These are phyloP conservation scores for Arxiozyma bovina DNA, from an alignment of 1,139 yeast species.

Conservation along the genomic window DNA sequence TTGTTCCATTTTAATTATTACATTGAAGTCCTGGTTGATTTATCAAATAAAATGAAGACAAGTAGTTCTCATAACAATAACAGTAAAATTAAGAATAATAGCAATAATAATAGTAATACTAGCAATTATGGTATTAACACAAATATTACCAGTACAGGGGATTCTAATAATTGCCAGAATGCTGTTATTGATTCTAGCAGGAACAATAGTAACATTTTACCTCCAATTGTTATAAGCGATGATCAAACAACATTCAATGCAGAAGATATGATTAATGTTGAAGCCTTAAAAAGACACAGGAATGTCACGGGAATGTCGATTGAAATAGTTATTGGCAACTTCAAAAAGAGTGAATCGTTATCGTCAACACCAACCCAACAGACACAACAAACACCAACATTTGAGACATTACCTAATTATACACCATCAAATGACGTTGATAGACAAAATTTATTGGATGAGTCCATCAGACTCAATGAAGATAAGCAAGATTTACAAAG, in stretches of 20 bases:
- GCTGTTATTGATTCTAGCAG: background rate
- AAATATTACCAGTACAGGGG: too few relatives aligned
- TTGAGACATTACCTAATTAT: conserved; percentile 21
- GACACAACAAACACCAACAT: background rate
- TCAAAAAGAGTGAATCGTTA: conserved; percentile 23
- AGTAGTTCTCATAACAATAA: conserved; percentile 8
- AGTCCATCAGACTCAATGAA: conserved; percentile 7
- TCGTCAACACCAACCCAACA: background rate
- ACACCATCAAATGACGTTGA: conserved; percentile 6
- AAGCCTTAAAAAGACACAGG: conserved; percentile 59
- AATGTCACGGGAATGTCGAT: conserved; percentile 72
- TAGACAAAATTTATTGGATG: conserved; percentile 4
- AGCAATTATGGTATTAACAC: conserved; percentile 1
- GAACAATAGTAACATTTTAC: conserved; percentile 1
- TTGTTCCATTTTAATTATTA: conserved; percentile 77
- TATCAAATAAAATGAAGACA: conserved; percentile 37
- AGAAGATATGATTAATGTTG: conserved; percentile 65
- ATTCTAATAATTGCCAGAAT: background rate
- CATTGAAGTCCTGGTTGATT: conserved; percentile 69
- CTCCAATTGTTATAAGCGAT: background rate
- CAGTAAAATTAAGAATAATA: background rate
- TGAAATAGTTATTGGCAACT: conserved; percentile 68
- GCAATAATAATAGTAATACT: conserved; percentile 2
- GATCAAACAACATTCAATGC: conserved; percentile 12
- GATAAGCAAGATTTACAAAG: conserved; percentile 33